Evolutionary conservation across 495 filamentous ascomycete genomes (phyloP), one percentile per base, ranked within the genome.

Genomic region (Aspergillus affinis): DNA sequence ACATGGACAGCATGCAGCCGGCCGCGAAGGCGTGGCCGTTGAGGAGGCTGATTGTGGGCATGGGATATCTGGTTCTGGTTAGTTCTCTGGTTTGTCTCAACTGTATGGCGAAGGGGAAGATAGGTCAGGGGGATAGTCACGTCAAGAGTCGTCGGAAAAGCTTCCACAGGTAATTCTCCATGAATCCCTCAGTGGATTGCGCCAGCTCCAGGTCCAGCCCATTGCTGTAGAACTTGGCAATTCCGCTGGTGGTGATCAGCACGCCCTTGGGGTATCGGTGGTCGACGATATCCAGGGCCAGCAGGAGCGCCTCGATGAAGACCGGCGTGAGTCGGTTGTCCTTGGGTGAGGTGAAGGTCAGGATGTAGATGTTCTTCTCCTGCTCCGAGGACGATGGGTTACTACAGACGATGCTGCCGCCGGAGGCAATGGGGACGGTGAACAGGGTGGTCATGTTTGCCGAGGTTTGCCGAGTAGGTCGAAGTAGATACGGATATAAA

Each of bases 21-120:
- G 81, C 90, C 17, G 90, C 90, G 69, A 92, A 93, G 53, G 86
- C 86, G 69, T 93, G 90, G n/a, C 90, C 90, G 56, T 91, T 91
- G 32, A 93, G 51, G 2, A 92, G 75, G 15, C 88, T 84, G 50
- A 93, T 70, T 0, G 90, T 93, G n/a, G 90, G 90, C 90, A 92
- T 92, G 29, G 89, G 88, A 68, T 88, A 91, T 57, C 82, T 86
- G 36, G 48, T 44, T 32, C 9, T 18, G 10, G 30, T 51, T 19
- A 50, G 3, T 21, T 55, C 46, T n/a, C n/a, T n/a, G n/a, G n/a
- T n/a, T n/a, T n/a, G n/a, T n/a, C n/a, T n/a, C n/a, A n/a, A n/a
- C 9, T 12, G 17, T 69, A 55, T 47, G 48, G n/a, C 21, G 17
- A 32, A 23, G 45, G 46, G 21, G 18, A 10, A 55, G 57, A 48